Evolutionary conservation across 2,329 filamentous ascomycete genomes (phyloP).

Genomic region (Malbranchea zuffiana): DNA sequence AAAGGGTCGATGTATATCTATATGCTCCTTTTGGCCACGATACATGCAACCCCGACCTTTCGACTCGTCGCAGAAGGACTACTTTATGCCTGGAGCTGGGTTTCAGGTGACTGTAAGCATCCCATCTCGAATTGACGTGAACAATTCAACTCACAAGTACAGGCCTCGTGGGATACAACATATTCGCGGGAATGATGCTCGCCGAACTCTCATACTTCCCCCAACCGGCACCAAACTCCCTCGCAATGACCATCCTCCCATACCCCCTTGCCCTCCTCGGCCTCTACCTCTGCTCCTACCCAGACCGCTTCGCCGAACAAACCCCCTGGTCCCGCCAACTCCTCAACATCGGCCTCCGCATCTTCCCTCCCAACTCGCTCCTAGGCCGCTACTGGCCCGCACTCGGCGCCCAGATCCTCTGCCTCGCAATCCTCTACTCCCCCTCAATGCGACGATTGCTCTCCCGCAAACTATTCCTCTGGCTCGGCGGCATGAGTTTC

Average conservation of each 20-base stretch:
- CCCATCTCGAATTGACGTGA: slow-evolving; percentile 1
- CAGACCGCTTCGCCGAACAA: slow-evolving; percentile 45
- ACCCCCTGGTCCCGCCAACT: slow-evolving; percentile 41
- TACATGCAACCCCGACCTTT: slow-evolving; percentile 40
- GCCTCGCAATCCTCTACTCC: slow-evolving; percentile 45
- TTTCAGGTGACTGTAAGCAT: slow-evolving; percentile 25
- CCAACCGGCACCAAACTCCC: slow-evolving; percentile 38
- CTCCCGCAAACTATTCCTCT: slow-evolving; percentile 46
- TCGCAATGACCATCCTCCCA: slow-evolving; percentile 36
- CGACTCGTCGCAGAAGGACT: slow-evolving; percentile 39
- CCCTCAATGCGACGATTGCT: slow-evolving; percentile 42
- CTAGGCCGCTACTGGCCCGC: slow-evolving; percentile 41
- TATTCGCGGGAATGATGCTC: slow-evolving; percentile 52
- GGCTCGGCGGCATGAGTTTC: slow-evolving; percentile 54
- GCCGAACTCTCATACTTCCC: slow-evolving; percentile 46
- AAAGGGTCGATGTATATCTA: slow-evolving; percentile 47
- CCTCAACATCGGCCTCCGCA: slow-evolving; percentile 13
- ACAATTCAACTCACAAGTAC: slow-evolving; percentile 1
- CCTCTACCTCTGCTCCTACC: slow-evolving; percentile 50
- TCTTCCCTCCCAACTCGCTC: slow-evolving; percentile 34
- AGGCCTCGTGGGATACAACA: slow-evolving; percentile 46
- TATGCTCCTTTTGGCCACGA: slow-evolving; percentile 42
- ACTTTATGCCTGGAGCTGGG: slow-evolving; percentile 40
- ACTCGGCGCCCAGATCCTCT: slow-evolving; percentile 40
- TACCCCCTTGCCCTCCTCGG: slow-evolving; percentile 42